Evolutionary conservation across 768 basidiomycete genomes (phyloP), one percentile per base, ranked within the genome.

Genomic region (Mycena indigotica): DNA sequence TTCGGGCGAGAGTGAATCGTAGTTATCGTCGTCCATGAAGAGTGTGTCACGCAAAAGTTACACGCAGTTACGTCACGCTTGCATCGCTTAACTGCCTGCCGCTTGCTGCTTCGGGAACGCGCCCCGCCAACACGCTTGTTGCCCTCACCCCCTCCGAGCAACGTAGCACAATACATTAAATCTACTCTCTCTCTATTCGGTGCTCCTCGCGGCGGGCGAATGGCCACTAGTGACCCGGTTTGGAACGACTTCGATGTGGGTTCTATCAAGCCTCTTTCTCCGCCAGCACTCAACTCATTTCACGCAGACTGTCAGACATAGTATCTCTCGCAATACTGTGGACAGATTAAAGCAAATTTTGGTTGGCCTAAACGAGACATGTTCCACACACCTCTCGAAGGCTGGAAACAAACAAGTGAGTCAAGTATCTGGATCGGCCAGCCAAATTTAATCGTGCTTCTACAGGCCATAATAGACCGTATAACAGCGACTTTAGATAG

Each of bases 281-380:
- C 62, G 49, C 38, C n/a, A n/a, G n/a, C n/a, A n/a, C n/a, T n/a
- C n/a, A 52, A 15, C 56, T 55, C 52, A 60, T 50, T 59, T 45
- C 51, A 53, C 25, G 40, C 63, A 92, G 91, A 77, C 78, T 68
- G 75, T 90, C 66, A 85, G 87, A 66, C 84, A 88, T 75, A 81
- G 74, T 58, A 78, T 94, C 69, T 84, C 82, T 73, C 79, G 78
- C 70, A 89, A 93, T 73, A 94, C 91, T 5, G 93, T 94, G 61
- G 91, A 93, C 72, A 85, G 79, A 72, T 83, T 94, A 62, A 93
- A 94, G 72, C 87, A 88, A 68, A 90, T 94, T 64, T 77, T 94
- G 56, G 71, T 77, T 35, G 87, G 87, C 24, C 78, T 93, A 64
- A 92, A 91, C 75, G 89, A 90, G 32, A 87, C 91, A 70, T 92